phyloP scores from a whole-genome alignment of 2,329 filamentous ascomycete species.

The Dactylellina leptospora region DNA sequence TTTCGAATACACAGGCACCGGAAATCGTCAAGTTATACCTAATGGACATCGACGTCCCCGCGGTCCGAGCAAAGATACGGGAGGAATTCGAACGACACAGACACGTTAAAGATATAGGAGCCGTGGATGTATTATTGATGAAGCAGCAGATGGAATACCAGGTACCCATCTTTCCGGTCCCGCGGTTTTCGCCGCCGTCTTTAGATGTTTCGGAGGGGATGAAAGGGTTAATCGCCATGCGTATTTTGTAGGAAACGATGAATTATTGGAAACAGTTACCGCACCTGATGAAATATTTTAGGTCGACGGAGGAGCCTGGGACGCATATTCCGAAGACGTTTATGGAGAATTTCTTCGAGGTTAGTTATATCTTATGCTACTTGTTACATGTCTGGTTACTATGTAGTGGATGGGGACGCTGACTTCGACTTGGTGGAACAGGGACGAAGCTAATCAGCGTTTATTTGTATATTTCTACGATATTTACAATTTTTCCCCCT shows the following conservation, averaged over 20 bases:
- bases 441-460: constrained; percentile 56
- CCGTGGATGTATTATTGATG: constrained; percentile 87
- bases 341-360: constrained; percentile 94
- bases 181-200: constrained; percentile 38
- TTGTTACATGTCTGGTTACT: background rate
- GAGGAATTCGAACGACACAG: constrained; percentile 97
- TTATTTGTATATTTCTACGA: constrained; percentile 20
- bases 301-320: constrained; percentile 81
- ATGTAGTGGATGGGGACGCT: background rate
- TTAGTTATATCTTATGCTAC: constrained; percentile 59
- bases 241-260: constrained; percentile 86
- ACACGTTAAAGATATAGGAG: constrained; percentile 86
- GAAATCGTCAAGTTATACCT: constrained; percentile 99
- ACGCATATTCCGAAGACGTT: constrained; percentile 84
- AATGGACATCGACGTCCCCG: constrained; percentile 84
- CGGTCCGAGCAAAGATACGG: constrained; percentile 89
- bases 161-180: constrained; percentile 65
- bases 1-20: constrained; percentile 72
- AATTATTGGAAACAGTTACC: constrained; percentile 99
- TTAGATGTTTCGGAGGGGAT: constrained; percentile 66
- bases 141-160: constrained; percentile 94
- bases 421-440: constrained; percentile 19
- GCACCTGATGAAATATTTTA: constrained; percentile 97
- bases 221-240: constrained; percentile 76
- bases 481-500: background rate